Evolutionary conservation across 83 land plant species (phyloP), one percentile per base, ranked within the genome.

Genomic region (Thuja plicata): DNA sequence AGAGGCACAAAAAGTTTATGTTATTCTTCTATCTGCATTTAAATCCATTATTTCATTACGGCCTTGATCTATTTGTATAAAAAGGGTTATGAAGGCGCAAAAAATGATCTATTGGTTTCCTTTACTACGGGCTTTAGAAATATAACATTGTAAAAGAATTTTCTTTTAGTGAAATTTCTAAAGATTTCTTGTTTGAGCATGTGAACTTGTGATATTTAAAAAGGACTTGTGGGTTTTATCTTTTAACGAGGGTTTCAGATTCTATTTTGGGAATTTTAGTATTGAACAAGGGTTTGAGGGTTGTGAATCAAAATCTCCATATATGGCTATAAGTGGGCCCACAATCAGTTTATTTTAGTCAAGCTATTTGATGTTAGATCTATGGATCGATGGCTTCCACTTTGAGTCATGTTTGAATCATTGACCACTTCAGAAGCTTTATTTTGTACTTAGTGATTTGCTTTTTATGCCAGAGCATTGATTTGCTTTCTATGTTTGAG

Each of bases 251-350:
- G 66, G 66, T 3, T 57, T 57, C 6, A 2, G 57, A 16, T 11
- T 54, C 57, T 54, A 2, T 2, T 54, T 13, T 13, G 17, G 66
- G 24, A 21, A 57, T 57, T 57, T 57, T 4, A 17, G 19, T 57
- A 17, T 57, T 57, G 66, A 17, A 19, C 19, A 57, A 57, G 66
- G 66, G 66, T 57, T 57, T 57, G 66, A 17, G 66, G 66, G 16
- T 21, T 17, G 66, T 17, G 4, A 57, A 57, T 66, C 70, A 38
- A 89, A 88, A 48, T 79, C 86, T 92, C 87, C 90, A 92, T 91
- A 86, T 55, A 88, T 91, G 92, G 91, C 89, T 94, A 86, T 92
- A 89, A 92, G 95, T 92, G 92, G 92, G 95, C 92, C 90, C 95
- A 94, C 88, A 89, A 89, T 92, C 90, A 87, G 50, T 94, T 41